phyloP scores from a whole-genome alignment of 306 rosid species.

The Vigna hirtella region DNA sequence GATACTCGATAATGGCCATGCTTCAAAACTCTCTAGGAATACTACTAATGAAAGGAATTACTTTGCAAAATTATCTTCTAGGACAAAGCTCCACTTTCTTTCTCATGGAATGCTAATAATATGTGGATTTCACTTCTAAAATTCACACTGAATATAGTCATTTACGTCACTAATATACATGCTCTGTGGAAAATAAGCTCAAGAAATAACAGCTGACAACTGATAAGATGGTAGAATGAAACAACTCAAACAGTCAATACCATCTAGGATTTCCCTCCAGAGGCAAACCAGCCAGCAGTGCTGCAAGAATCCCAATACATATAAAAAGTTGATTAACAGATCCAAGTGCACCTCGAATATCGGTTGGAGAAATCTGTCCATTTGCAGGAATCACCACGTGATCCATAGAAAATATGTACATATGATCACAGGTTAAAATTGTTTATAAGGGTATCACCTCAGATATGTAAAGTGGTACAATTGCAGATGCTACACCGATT shows the following conservation, averaged over 20 bases:
- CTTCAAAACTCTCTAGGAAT: too few relatives aligned
- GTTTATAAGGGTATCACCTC: slow-evolving; percentile 64
- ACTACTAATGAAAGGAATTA: too few relatives aligned
- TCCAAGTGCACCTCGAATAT: slow-evolving; percentile 95
- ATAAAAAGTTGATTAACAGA: slow-evolving; percentile 90
- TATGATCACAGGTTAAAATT: slow-evolving; percentile 1
- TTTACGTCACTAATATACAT: not conserved
- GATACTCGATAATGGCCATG: too few relatives aligned
- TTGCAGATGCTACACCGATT: slow-evolving; percentile 90
- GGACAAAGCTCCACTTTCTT: not conserved
- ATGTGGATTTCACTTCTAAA: not conserved
- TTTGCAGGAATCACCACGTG: slow-evolving; percentile 24
- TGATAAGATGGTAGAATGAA: slow-evolving; percentile 24
- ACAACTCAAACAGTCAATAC: slow-evolving; percentile 58
- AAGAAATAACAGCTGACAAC: slow-evolving; percentile 27
- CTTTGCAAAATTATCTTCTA: slow-evolving; percentile 22
- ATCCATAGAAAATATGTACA: slow-evolving; percentile 18
- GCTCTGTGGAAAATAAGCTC: not conserved
- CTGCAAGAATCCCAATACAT: slow-evolving; percentile 89
- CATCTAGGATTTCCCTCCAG: slow-evolving; percentile 83
- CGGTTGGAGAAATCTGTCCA: slow-evolving; percentile 91
- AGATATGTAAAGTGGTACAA: slow-evolving; percentile 94
- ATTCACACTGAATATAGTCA: slow-evolving; percentile 4
- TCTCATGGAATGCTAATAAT: not conserved
- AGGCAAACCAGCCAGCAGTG: slow-evolving; percentile 90